phyloP scores from a whole-genome alignment of 1,284 basidiomycete species.

The Phenoliferia sp. region DNA sequence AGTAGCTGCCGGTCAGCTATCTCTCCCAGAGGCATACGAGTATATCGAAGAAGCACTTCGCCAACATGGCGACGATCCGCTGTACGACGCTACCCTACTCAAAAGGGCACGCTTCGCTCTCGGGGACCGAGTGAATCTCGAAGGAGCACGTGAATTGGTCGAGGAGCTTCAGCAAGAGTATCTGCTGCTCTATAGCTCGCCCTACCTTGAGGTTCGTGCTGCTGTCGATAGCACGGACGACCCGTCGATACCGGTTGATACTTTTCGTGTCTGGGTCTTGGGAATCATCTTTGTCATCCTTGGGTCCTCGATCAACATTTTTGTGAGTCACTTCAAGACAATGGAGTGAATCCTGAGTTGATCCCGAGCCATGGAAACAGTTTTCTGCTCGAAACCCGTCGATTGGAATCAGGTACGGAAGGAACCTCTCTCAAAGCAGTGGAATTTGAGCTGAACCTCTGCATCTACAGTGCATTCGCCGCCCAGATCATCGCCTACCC shows the following conservation, averaged over 20 bases:
- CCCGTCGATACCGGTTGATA: neutral
- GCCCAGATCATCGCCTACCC: neutral
- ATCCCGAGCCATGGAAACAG: neutral
- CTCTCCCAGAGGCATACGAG: neutral
- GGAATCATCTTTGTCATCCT: neutral
- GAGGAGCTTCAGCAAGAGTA: neutral
- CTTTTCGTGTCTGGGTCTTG: neutral
- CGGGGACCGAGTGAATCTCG: neutral
- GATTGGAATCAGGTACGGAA: neutral
- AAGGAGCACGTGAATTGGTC: neutral
- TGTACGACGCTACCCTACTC: neutral
- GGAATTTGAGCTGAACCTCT: neutral
- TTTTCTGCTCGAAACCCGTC: neutral
- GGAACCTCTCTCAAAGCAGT: neutral
- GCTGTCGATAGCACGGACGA: neutral
- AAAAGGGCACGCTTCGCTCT: neutral
- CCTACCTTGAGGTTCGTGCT: neutral
- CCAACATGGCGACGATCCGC: neutral
- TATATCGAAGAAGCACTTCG: neutral
- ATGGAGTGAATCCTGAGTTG: neutral
- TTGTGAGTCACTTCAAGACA: neutral
- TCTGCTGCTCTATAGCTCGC: neutral
- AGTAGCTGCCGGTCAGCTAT: neutral
- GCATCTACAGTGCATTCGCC: neutral
- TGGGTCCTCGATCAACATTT: neutral